Evolutionary conservation across 805 yeast species (phyloP), one percentile per base, ranked within the genome.

Genomic region (Metschnikowia lachancei): DNA sequence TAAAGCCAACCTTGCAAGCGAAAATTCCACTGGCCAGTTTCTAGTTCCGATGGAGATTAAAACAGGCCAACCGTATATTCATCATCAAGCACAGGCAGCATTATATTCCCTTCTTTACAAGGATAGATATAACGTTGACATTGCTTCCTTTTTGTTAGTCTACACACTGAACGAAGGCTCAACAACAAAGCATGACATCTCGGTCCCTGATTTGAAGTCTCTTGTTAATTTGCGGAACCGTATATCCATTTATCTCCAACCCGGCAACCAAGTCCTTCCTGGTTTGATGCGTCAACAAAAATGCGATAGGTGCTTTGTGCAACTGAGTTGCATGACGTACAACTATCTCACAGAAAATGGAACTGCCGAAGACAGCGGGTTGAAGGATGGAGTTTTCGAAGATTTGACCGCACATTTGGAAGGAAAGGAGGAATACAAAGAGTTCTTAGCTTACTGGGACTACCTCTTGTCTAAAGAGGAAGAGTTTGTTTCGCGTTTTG

Each of bases 41-140:
- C 74, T 89, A 11, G 76, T 82, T 1, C 98, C 97, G 0, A 70
- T 94, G 67, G 99, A 94, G 61, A 81, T 94, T 47, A 94, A 94
- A 61, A 89, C 98, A 0, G 97, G 98, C 0, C 65, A 74, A 28
- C 80, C 78, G 39, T 72, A 81, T 32, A 62, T 84, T 4, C 65
- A 83, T 3, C 97, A 94, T 62, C 81, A 85, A 41, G 96, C 95
- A 0, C 99, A 94, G 62, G 85, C 94, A 0, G 76, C 91, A 0
- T 67, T 94, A 6, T 94, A 94, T 60, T 82, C 95, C 0, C 65
- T 92, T 13, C 66, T 94, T 46, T 75, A 89, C 56, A 80, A 81
- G 39, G 98, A 94, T 52, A 69, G 95, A 20, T 92, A 92, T 62
- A 83, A 81, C 33, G 66, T 85, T 36, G 83, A 85, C 18, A 77